Evolutionary conservation across 192 early-diverging fungal genomes (phyloP), one percentile per base, ranked within the genome.

Genomic region (Paraglomus brasilianum): DNA sequence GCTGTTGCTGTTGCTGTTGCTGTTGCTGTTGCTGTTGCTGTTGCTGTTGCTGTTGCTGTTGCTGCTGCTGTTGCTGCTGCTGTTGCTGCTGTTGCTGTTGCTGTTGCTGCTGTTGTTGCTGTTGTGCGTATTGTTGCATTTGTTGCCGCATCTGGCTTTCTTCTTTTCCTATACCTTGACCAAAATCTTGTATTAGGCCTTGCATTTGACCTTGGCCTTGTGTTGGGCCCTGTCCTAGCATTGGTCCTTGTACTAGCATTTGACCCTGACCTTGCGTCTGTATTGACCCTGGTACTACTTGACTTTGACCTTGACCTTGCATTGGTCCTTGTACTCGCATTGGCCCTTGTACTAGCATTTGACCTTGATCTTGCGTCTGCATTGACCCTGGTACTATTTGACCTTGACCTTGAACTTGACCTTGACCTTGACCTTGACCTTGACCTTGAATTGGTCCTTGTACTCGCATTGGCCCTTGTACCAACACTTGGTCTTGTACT

Each of bases 141-240:
- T 44, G 8, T n/a, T 14, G 15, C 17, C 46, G 49, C 45, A 30
- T n/a, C n/a, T n/a, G n/a, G n/a, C n/a, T n/a, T n/a, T n/a, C n/a
- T n/a, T n/a, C n/a, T n/a, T n/a, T n/a, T n/a, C n/a, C n/a, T n/a
- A n/a, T n/a, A n/a, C n/a, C n/a, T n/a, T n/a, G n/a, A n/a, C n/a
- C n/a, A n/a, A n/a, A n/a, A n/a, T n/a, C n/a, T n/a, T n/a, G n/a
- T n/a, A n/a, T n/a, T n/a, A n/a, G n/a, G n/a, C n/a, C n/a, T 53
- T 70, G 70, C 36, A 14, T 17, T 59, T 36, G 62, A 72, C 53
- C 63, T 72, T 1, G 52, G 50, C 40, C 62, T 67, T 63, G 75
- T 70, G 24, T 21, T 74, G 41, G 74, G 62, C 15, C 17, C 50
- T 13, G 36, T 17, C 21, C 51, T 39, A 11, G 68, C 24, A 46